phyloP scores from a whole-genome alignment of 257 asterid species.

The Galeopsis tetrahit region DNA sequence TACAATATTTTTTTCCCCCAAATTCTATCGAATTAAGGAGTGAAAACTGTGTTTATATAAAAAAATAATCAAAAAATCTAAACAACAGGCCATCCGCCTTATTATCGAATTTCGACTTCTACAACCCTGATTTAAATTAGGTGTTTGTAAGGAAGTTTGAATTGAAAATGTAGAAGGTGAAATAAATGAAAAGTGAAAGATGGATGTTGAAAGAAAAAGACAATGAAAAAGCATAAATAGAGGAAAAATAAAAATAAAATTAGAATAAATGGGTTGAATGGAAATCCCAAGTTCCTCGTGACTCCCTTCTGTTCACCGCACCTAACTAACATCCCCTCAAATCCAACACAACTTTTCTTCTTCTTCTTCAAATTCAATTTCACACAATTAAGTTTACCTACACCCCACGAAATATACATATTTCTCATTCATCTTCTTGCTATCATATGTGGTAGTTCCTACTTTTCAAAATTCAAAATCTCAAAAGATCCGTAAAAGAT shows the following conservation, averaged over 20 bases:
- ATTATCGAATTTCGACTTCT: no score
- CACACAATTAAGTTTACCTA: slow-evolving; percentile 36
- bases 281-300: slow-evolving; percentile 47
- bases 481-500: no score
- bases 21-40: no score
- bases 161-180: background rate
- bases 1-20: no score
- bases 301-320: slow-evolving; percentile 42
- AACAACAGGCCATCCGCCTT: no score
- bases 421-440: slow-evolving; percentile 5
- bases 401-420: slow-evolving; percentile 32
- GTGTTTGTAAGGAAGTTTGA: slow-evolving; percentile 1
- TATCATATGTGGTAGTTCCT: background rate
- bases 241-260: background rate
- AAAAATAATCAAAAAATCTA: no score
- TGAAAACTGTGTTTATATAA: no score
- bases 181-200: background rate
- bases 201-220: slow-evolving; percentile 12
- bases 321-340: slow-evolving; percentile 34
- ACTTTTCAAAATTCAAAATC: background rate
- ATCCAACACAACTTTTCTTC: slow-evolving; percentile 2
- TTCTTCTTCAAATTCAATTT: slow-evolving; percentile 14
- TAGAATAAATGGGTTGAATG: slow-evolving; percentile 40
- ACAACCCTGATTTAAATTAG: background rate
- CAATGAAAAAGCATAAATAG: background rate